Percentiles rank a stretch among this genome's conserved stretches.
These are phyloP conservation scores for Bruguiera hainesii DNA, from an alignment of 441 rosid species.

Conservation along the genomic window DNA sequence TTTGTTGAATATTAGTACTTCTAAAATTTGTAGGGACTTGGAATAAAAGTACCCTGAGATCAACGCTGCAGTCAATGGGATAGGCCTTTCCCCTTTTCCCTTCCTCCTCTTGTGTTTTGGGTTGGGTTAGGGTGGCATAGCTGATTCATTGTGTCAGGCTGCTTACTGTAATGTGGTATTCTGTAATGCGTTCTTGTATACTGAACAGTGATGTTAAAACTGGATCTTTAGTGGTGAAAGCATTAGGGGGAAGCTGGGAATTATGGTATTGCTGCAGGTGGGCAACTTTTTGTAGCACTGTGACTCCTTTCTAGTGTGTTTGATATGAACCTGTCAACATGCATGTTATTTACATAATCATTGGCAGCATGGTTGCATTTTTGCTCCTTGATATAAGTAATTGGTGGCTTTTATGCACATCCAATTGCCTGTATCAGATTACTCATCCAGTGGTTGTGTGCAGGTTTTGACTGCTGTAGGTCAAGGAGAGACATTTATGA, in stretches of 20 bases:
- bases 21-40: background rate
- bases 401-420: conserved; percentile 2
- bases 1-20: background rate
- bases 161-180: background rate
- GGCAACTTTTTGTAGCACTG: conserved; percentile 2
- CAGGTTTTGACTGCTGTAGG: conserved; percentile 86
- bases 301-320: background rate
- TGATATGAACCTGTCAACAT: conserved; percentile 4
- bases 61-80: too few relatives aligned
- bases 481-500: conserved; percentile 84
- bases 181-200: background rate
- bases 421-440: conserved; percentile 1
- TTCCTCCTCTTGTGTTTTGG: background rate
- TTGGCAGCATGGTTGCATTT: background rate
- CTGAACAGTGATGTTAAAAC: background rate
- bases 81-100: background rate
- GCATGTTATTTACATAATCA: conserved; percentile 9
- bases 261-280: conserved; percentile 1
- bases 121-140: too few relatives aligned
- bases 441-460: conserved; percentile 22
- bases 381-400: background rate
- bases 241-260: background rate
- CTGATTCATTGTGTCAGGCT: background rate
- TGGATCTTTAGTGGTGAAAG: background rate
- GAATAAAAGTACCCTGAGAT: background rate